These are phyloP conservation scores for Favolaschia claudopus DNA, from an alignment of 768 basidiomycete species.

Conservation along the genomic window DNA sequence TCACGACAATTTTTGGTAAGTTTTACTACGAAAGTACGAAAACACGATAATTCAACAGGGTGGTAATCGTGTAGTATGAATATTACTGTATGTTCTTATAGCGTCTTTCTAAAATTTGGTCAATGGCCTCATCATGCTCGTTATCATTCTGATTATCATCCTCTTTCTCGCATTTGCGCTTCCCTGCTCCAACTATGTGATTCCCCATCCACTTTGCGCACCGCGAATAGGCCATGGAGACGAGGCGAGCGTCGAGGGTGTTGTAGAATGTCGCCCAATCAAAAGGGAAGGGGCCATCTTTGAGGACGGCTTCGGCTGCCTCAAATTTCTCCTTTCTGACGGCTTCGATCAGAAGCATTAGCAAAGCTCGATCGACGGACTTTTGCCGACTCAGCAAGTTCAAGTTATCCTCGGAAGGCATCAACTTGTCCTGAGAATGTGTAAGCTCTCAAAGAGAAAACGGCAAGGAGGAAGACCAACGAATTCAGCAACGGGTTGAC, in stretches of 20 bases:
- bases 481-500: not conserved
- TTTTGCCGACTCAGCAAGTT: not conserved
- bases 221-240: not conserved
- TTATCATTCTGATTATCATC: too few species aligned
- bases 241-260: not conserved
- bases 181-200: too few species aligned
- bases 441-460: not conserved
- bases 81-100: too few species aligned
- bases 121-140: too few species aligned
- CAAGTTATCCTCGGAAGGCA: not conserved
- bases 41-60: too few species aligned
- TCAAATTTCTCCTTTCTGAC: not conserved
- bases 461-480: not conserved
- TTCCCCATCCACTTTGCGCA: not conserved
- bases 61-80: too few species aligned
- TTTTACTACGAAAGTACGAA: too few species aligned
- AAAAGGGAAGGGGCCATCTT: not conserved
- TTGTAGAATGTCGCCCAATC: not conserved
- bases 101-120: not conserved
- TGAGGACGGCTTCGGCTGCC: not conserved
- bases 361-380: not conserved
- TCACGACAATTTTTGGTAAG: too few species aligned
- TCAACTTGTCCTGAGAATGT: not conserved
- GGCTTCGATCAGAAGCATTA: not conserved
- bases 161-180: too few species aligned